These are phyloP conservation scores for Erodium trifolium DNA, from an alignment of 441 rosid genomes.

Conservation along the genomic window DNA sequence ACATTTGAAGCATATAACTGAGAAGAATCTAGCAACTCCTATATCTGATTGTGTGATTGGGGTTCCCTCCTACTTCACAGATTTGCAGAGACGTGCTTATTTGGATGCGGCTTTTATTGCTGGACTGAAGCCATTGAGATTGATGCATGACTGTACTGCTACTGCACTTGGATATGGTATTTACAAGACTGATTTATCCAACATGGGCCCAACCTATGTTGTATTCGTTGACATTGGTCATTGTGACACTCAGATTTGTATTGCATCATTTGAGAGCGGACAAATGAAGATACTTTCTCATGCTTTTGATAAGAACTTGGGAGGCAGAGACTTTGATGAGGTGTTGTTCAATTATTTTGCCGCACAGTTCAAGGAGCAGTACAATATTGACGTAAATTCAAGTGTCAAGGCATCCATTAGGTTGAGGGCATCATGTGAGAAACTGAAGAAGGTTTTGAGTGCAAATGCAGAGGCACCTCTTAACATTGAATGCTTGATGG, in stretches of 20 bases:
- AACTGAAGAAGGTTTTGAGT: conserved; percentile 89
- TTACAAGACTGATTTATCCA: conserved; percentile 68
- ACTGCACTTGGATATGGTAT: conserved; percentile 94
- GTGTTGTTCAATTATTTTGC: conserved; percentile 67
- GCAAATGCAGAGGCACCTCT: conserved; percentile 87
- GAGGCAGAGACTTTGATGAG: conserved; percentile 93
- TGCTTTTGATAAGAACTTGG: conserved; percentile 68
- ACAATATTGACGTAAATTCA: conserved; percentile 63
- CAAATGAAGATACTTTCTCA: conserved; percentile 73
- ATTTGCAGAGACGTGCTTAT: conserved; percentile 74
- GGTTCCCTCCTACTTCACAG: conserved; percentile 79
- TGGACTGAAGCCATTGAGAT: conserved; percentile 73
- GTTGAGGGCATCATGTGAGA: conserved; percentile 81
- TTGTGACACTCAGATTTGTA: conserved; percentile 72
- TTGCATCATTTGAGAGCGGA: conserved; percentile 59
- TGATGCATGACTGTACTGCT: conserved; percentile 91
- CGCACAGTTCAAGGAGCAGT: conserved; percentile 61
- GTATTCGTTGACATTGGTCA: conserved; percentile 88
- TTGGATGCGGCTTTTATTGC: conserved; percentile 78
- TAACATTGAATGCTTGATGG: conserved; percentile 87
- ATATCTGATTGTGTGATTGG: conserved; percentile 78
- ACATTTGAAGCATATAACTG: conserved; percentile 72
- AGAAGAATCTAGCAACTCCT: conserved; percentile 59
- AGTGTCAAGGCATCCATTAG: conserved; percentile 70
- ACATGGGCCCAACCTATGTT: conserved; percentile 40